phyloP scores from a whole-genome alignment of 1,284 basidiomycete genomes.

The Ustilago cynodontis region DNA sequence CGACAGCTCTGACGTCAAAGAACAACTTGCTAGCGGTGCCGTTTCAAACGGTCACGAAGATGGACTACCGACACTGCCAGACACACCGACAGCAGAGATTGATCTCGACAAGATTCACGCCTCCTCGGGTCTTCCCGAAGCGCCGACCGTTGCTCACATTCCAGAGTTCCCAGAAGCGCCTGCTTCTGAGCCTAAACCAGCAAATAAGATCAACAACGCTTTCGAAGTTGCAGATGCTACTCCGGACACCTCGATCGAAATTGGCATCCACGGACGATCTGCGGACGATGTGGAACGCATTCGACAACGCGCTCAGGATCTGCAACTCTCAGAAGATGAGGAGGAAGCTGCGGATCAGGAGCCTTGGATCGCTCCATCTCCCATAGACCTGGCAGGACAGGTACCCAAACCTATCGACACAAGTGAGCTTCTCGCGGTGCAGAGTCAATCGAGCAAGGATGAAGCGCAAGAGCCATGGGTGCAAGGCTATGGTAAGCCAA shows the following conservation, averaged over 20 bases:
- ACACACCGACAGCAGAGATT: slow-evolving; percentile 47
- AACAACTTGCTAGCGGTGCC: slow-evolving; percentile 6
- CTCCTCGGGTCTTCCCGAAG: slow-evolving; percentile 14
- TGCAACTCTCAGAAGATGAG: slow-evolving; percentile 34
- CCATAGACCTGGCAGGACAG: slow-evolving; percentile 29
- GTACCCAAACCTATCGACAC: slow-evolving; percentile 43
- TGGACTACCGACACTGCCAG: slow-evolving; percentile 40
- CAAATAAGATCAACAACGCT: slow-evolving; percentile 22
- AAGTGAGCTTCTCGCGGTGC: slow-evolving; percentile 36
- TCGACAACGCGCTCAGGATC: slow-evolving; percentile 35
- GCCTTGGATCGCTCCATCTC: slow-evolving; percentile 38
- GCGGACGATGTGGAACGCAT: slow-evolving; percentile 49
- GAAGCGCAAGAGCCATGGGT: slow-evolving; percentile 43
- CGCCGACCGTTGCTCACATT: slow-evolving; percentile 19
- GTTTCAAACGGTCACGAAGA: slow-evolving; percentile 11
- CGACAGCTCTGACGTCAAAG: slow-evolving; percentile 14
- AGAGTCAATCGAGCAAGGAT: slow-evolving; percentile 11
- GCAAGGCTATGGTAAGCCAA: slow-evolving; percentile 38
- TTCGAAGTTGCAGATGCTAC: slow-evolving; percentile 26
- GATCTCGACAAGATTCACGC: slow-evolving; percentile 40
- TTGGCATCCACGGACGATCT: slow-evolving; percentile 53
- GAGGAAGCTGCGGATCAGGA: slow-evolving; percentile 18
- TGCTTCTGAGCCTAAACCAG: slow-evolving; percentile 32
- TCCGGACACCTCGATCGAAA: slow-evolving; percentile 54
- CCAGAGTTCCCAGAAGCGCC: slow-evolving; percentile 56